A percentile compares a stretch with the other conserved stretches of the same genome.
Evolutionary conservation across 805 yeast species (phyloP).

Genomic region (Saturnispora galanensis): DNA sequence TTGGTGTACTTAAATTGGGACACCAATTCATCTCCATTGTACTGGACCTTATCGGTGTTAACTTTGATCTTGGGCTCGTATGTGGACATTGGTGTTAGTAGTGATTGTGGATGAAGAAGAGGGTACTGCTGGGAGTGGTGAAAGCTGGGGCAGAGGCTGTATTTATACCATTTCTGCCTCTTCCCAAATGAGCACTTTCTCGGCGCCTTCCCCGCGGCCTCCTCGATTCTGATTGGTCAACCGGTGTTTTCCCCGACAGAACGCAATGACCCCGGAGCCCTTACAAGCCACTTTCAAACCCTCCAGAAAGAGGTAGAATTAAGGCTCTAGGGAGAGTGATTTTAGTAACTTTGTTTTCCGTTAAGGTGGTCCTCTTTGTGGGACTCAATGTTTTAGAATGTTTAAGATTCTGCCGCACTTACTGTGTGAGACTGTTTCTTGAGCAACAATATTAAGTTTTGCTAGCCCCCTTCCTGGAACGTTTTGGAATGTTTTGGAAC

Average conservation of each 20-base stretch:
- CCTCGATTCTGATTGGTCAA: constrained; percentile 3
- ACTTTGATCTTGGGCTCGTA: constrained; percentile 40
- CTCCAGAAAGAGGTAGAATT: no score
- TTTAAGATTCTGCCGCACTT: no score
- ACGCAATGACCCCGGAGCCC: background rate
- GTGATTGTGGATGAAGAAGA: background rate
- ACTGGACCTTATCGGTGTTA: constrained; percentile 41
- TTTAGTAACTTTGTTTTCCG: no score
- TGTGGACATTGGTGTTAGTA: constrained; percentile 5
- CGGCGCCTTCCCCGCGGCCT: constrained; percentile 6
- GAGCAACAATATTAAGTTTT: no score
- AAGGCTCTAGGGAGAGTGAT: no score
- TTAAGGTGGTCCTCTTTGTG: no score
- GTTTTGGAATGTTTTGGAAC: no score
- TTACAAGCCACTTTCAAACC: background rate
- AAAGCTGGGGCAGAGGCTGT: background rate
- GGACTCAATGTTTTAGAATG: no score
- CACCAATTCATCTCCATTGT: constrained; percentile 40
- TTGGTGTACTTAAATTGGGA: constrained; percentile 66
- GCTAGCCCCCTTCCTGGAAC: no score
- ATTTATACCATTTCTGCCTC: background rate
- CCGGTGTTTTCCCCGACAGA: constrained; percentile 2
- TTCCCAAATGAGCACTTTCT: background rate
- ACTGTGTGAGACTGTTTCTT: no score
- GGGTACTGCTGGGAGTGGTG: background rate